Conservation (phyloP, 352 stramenopile species). For the Globisporangium polare region DNA sequence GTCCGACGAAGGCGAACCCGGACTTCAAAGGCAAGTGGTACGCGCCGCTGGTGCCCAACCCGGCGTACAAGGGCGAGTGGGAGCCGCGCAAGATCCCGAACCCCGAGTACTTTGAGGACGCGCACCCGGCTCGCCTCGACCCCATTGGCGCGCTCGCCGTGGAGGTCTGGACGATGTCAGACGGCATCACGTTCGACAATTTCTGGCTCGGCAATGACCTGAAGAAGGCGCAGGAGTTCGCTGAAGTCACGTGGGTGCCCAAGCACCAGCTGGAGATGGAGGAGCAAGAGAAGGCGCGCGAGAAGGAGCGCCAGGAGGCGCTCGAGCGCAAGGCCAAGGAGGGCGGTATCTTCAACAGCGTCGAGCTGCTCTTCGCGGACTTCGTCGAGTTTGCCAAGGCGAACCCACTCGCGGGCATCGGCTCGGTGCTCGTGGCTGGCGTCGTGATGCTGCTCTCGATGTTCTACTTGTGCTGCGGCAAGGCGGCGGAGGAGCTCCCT, state of each 20-base stretch:
- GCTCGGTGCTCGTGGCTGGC: slow-evolving; percentile 34
- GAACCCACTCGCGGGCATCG: slow-evolving; percentile 55
- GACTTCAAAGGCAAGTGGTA: slow-evolving; percentile 92
- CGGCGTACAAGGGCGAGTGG: slow-evolving; percentile 91
- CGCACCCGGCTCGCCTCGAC: slow-evolving; percentile 73
- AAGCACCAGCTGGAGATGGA: slow-evolving; percentile 71
- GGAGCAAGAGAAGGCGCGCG: slow-evolving; percentile 46
- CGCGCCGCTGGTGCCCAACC: slow-evolving; percentile 89
- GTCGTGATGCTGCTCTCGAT: slow-evolving; percentile 37
- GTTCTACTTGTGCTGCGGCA: slow-evolving; percentile 64
- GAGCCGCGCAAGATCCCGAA: slow-evolving; percentile 88
- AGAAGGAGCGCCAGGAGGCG: slow-evolving; percentile 33
- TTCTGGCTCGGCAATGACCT: slow-evolving; percentile 88
- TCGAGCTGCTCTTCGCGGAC: slow-evolving; percentile 32
- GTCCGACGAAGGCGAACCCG: slow-evolving; percentile 87
- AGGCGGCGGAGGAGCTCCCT: slow-evolving; percentile 32
- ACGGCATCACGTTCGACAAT: slow-evolving; percentile 91
- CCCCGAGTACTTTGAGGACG: slow-evolving; percentile 86
- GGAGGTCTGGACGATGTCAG: slow-evolving; percentile 91
- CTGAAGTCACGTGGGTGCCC: slow-evolving; percentile 59
- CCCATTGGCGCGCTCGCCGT: slow-evolving; percentile 88
- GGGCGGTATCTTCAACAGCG: slow-evolving; percentile 35
- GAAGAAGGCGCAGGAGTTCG: slow-evolving; percentile 75
- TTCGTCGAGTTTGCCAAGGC: slow-evolving; percentile 50
- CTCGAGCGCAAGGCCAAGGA: slow-evolving; percentile 48